phyloP scores from a whole-genome alignment of 2,329 filamentous ascomycete species.

The Aspergillus ibericus region DNA sequence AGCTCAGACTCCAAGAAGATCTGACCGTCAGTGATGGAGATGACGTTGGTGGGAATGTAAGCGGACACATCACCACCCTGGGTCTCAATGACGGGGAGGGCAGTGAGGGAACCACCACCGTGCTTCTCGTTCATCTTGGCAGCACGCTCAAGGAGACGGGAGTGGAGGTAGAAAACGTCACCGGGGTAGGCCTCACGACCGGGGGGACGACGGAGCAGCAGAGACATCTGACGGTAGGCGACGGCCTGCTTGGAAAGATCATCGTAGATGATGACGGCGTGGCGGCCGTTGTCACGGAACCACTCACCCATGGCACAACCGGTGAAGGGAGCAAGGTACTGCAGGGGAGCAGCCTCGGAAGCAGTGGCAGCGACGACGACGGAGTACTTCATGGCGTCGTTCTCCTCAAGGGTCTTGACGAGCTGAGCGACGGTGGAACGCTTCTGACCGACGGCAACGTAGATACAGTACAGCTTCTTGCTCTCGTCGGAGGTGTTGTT shows the following conservation, averaged over 20 bases:
- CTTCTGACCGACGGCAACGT: constrained; percentile 99
- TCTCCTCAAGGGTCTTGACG: constrained; percentile 99
- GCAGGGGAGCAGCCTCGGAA: constrained; percentile 91
- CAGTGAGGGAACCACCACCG: constrained; percentile 94
- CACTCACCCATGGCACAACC: constrained; percentile 66
- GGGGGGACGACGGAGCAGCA: constrained; percentile 93
- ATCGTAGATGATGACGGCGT: constrained; percentile 88
- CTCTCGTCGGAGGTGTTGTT: constrained; percentile 88
- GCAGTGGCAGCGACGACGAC: constrained; percentile 93
- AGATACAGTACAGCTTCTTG: constrained; percentile 99
- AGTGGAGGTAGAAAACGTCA: constrained; percentile 99
- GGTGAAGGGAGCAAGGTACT: constrained; percentile 93
- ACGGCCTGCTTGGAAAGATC: constrained; percentile 98
- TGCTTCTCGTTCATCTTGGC: constrained; percentile 98
- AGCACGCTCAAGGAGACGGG: constrained; percentile 97
- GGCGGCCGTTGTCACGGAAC: constrained; percentile 83
- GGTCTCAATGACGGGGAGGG: constrained; percentile 97
- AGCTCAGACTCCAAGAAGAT: constrained; percentile 99
- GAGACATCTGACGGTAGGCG: constrained; percentile 98
- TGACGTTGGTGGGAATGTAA: constrained; percentile 99
- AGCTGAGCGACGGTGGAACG: constrained; percentile 98
- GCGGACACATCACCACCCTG: constrained; percentile 99
- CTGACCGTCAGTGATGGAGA: constrained; percentile 99
- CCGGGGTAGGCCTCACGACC: constrained; percentile 99
- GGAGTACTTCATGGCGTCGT: constrained; percentile 98